Evolutionary conservation across 2,329 filamentous ascomycete genomes (phyloP), one percentile per base, ranked within the genome.

Genomic region (Fusarium napiforme): DNA sequence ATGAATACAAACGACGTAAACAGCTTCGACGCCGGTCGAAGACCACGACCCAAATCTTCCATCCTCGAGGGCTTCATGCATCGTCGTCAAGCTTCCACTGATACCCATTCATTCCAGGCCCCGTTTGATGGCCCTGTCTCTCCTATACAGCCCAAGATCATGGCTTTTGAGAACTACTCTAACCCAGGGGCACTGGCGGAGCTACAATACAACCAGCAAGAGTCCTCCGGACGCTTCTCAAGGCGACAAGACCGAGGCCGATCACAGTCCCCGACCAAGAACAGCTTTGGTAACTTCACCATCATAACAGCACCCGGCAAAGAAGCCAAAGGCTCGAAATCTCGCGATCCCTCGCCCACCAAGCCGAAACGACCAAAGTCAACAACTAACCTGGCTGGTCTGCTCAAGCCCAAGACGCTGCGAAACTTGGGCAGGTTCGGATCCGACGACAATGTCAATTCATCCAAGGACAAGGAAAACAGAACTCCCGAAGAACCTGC

Each of bases 361-460:
- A 93, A 92, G 78, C 89, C 90, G 32, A 92, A 92, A 79, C 97
- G 96, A 85, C 89, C 89, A 42, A 97, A 96, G 82, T 97, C 95
- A 1, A 89, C 93, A 7, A 93, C 93, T 37, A 97, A 95, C 79
- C 86, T 98, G n/a, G 90, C 90, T 2, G 90, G 88, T 9, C 88
- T 98, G 61, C 88, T 97, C 58, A 91, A 92, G 64, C 90, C 91
- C 67, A 94, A 92, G 80, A 94, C 93, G 15, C 87, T 91, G 60
- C 93, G 91, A 78, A 92, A 90, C 73, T 82, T 92, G 30, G 88
- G 89, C 70, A 87, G 86, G 65, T 78, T 85, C 52, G 84, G 87
- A 60, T 83, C 83, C 39, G 88, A 89, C 18, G 88, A 90, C 11
- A 85, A 87, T 60, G 82, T 85, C 30, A 85, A 84, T 43, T 81